Evolutionary conservation across 164 flowering plant genomes (phyloP), one percentile per base, ranked within the genome.

Genomic region (Chloranthus sessilifolius): DNA sequence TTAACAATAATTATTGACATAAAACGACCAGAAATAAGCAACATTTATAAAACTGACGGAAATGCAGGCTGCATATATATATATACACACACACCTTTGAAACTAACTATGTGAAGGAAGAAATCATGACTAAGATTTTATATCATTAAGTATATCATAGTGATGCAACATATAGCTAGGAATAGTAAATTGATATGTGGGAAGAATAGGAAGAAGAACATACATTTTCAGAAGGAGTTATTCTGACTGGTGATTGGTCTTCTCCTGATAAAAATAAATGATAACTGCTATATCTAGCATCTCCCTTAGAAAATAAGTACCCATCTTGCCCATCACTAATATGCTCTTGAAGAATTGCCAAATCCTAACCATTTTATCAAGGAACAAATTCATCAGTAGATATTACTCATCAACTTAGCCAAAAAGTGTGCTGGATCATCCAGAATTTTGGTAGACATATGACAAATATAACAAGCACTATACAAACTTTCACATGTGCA

Each of bases 231-330:
- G 70, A 39, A 52, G 80, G 56, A 60, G 68, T 34, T 23, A 25
- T 41, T 56, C 62, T 76, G 43, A 36, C 31, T 8, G 65, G 58
- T 48, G 79, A 60, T 60, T 43, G 50, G 28, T 66, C 79, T 25
- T 73, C 76, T 26, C 83, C 86, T 7, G 95, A 81, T 62, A 83
- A 66, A 56, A 71, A 81, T 47, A 87, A 57, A 58, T 52, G 79
- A 39, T 63, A 71, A 43, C 56, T 59, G 35, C 58, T 64, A 50
- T 47, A 67, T 68, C 64, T 49, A 42, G 60, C 59, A 38, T 61
- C 75, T 43, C 61, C 77, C 28, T 42, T 59, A 8, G 64, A 42
- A 15, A 43, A 44, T 14, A 47, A n/a, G 50, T 44, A 24, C 4
- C n/a, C 59, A 50, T 58, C 57, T 27, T 66, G 48, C 35, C 34